Base-by-base conservation (phyloP, 371 early-diverging fungal species). In the Mucor irregularis region DNA sequence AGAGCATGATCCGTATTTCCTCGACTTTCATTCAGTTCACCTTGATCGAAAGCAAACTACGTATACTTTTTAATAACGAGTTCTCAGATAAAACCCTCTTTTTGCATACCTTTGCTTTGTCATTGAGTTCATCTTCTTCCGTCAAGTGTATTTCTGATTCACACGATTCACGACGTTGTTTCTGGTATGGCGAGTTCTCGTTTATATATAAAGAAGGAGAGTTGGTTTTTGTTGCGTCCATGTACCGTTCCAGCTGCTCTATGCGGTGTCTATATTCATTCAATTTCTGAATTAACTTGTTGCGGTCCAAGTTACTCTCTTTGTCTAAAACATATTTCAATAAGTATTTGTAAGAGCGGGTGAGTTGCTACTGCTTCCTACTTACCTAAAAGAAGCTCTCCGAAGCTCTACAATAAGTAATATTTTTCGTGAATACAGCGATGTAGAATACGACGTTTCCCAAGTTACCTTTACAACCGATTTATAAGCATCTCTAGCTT, bases 401-500 rank as follows among this genome's bases (percentile, higher is more conserved):
- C 19, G 30, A 58, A 63, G 30, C 59, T 59, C 64, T 59, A 45
- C 0, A 45, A n/a, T 4, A 25, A n/a, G n/a, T n/a, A n/a, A n/a
- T n/a, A n/a, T n/a, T n/a, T n/a, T n/a, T n/a, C n/a, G n/a, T n/a
- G n/a, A n/a, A n/a, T n/a, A n/a, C n/a, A n/a, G n/a, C n/a, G n/a
- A n/a, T n/a, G n/a, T n/a, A n/a, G n/a, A n/a, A n/a, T n/a, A n/a
- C n/a, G n/a, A n/a, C n/a, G n/a, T n/a, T n/a, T n/a, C n/a, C n/a
- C n/a, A n/a, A n/a, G n/a, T n/a, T 74, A 82, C 85, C 71, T 80
- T 64, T 43, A 76, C 78, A 17, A 78, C 75, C 45, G 62, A 68
- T 44, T 64, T 62, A 44, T 84, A 84, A 9, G 71, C 68, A 6
- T 75, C 51, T 16, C 62, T 60, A 7, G 85, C 85, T 39, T 77